phyloP scores from a whole-genome alignment of 1,284 basidiomycete species.

The Fomitiporia mediterranea region DNA sequence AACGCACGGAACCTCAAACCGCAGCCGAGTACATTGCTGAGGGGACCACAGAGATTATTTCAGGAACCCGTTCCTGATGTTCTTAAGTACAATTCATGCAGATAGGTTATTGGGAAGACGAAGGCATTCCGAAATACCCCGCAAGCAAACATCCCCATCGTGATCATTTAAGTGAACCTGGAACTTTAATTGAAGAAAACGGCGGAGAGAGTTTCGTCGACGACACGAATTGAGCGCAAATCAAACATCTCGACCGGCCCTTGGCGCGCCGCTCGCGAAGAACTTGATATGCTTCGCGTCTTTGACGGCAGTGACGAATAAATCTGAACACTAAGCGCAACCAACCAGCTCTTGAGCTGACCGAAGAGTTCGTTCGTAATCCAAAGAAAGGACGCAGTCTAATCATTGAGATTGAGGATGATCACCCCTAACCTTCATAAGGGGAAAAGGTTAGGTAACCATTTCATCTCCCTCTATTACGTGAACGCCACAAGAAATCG shows the following conservation, averaged over 20 bases:
- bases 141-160: background rate
- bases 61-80: background rate
- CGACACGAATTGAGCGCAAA: background rate
- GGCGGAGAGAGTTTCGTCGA: background rate
- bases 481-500: background rate
- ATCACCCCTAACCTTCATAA: conserved; percentile 4
- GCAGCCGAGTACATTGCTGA: background rate
- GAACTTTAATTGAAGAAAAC: background rate
- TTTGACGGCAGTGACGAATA: background rate
- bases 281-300: background rate
- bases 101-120: background rate
- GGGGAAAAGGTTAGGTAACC: background rate
- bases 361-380: background rate
- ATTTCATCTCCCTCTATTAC: background rate
- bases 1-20: background rate
- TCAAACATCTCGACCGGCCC: background rate
- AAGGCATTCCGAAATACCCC: background rate
- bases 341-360: background rate
- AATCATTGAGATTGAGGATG: background rate
- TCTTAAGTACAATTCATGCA: background rate
- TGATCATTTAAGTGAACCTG: background rate
- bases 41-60: background rate
- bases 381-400: background rate
- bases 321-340: background rate
- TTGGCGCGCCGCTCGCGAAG: background rate